Evolutionary conservation across 768 basidiomycete species (phyloP).

Genomic region (Gautieria morchelliformis): DNA sequence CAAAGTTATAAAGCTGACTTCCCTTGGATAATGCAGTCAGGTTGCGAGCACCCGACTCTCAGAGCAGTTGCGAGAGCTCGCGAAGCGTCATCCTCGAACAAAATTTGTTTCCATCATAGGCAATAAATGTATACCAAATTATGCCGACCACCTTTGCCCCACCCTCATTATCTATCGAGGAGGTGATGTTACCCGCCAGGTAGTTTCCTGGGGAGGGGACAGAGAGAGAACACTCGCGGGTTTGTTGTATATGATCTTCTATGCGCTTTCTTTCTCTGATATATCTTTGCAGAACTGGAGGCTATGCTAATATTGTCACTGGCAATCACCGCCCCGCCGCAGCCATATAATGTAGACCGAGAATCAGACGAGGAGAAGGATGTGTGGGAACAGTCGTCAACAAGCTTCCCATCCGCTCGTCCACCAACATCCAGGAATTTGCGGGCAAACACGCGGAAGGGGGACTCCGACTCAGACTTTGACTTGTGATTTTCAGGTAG

Average conservation of each 20-base stretch:
- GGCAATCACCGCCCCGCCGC: slow-evolving; percentile 46
- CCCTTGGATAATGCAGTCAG: slow-evolving; percentile 38
- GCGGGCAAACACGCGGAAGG: slow-evolving; percentile 30
- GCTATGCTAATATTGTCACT: slow-evolving; percentile 55
- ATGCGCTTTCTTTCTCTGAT: background rate
- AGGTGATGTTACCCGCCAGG: slow-evolving; percentile 83
- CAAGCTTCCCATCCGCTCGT: slow-evolving; percentile 39
- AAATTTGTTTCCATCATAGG: slow-evolving; percentile 96
- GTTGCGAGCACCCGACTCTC: slow-evolving; percentile 72
- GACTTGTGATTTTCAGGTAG: slow-evolving; percentile 29
- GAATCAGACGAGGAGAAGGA: slow-evolving; percentile 39
- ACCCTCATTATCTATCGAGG: slow-evolving; percentile 89
- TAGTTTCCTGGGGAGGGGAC: slow-evolving; percentile 78
- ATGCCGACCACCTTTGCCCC: slow-evolving; percentile 83
- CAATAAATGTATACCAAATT: slow-evolving; percentile 91
- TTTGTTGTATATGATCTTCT: slow-evolving; percentile 21
- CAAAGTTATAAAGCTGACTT: background rate
- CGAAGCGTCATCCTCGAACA: slow-evolving; percentile 76
- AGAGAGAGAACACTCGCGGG: slow-evolving; percentile 70
- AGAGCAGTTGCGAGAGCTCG: slow-evolving; percentile 59
- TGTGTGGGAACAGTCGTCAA: slow-evolving; percentile 41
- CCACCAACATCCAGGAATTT: slow-evolving; percentile 44
- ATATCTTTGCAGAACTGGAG: slow-evolving; percentile 48
- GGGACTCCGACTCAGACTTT: slow-evolving; percentile 68
- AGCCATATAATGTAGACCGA: slow-evolving; percentile 16